phyloP scores from a whole-genome alignment of 2,329 filamentous ascomycete genomes.

The Penicillium sp. region DNA sequence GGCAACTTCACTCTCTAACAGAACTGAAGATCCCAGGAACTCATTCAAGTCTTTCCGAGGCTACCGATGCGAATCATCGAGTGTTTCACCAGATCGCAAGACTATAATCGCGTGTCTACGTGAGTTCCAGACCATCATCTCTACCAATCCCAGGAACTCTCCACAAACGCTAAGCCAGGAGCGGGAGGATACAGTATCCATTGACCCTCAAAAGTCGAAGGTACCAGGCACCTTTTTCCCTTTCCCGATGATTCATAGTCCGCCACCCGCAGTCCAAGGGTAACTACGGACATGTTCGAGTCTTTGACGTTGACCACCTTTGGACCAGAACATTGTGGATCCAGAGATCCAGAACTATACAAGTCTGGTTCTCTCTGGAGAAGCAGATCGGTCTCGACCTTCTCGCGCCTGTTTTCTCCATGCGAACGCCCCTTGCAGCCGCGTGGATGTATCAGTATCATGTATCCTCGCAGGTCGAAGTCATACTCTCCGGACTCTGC shows the following conservation, averaged over 20 bases:
- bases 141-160: neutral
- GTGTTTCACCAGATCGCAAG: constrained; percentile 22
- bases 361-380: constrained; percentile 9
- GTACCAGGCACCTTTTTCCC: constrained; percentile 22
- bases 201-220: constrained; percentile 6
- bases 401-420: constrained; percentile 5
- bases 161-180: constrained; percentile 3
- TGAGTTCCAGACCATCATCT: constrained; percentile 2
- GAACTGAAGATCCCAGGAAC: constrained; percentile 16
- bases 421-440: constrained; percentile 19
- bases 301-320: constrained; percentile 21
- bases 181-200: constrained; percentile 1
- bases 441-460: constrained; percentile 15
- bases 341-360: constrained; percentile 5
- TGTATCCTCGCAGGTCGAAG: constrained; percentile 17
- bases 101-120: constrained; percentile 6
- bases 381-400: constrained; percentile 13
- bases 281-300: neutral
- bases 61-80: constrained; percentile 24
- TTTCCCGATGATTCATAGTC: constrained; percentile 18
- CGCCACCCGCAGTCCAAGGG: neutral
- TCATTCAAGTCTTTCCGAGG: constrained; percentile 15
- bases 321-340: constrained; percentile 1
- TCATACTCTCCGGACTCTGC: constrained; percentile 15
- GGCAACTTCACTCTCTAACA: constrained; percentile 9